Conservation (phyloP, 2,329 filamentous ascomycete genomes). For the Hypoxylon sp. region DNA sequence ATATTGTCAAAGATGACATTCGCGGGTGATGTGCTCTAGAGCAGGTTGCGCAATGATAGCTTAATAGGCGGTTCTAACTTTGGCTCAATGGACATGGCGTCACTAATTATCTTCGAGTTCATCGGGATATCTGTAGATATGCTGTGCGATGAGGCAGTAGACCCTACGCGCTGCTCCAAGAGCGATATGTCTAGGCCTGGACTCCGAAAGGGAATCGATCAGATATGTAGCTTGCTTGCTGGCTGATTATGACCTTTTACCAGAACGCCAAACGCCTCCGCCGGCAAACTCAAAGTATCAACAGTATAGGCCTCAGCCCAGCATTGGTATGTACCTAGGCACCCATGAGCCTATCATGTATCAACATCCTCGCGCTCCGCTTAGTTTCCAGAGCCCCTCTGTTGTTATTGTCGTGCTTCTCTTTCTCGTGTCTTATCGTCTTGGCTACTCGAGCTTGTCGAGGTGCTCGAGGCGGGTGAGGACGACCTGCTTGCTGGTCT, state of each 20-base stretch:
- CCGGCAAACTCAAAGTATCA: constrained; percentile 13
- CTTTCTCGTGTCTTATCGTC: not conserved
- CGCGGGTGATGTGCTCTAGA: not conserved
- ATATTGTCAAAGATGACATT: not conserved
- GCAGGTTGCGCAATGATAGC: not conserved
- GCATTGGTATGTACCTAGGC: constrained; percentile 11
- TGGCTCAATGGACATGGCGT: not conserved
- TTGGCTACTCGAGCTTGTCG: constrained; percentile 85
- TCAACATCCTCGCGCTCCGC: not conserved
- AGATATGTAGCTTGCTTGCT: constrained; percentile 4
- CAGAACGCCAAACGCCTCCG: constrained; percentile 34
- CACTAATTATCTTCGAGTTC: not conserved
- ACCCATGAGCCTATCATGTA: not conserved
- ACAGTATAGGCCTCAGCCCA: not conserved
- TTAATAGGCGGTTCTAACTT: not conserved
- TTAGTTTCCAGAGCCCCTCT: not conserved
- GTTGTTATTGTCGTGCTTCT: not conserved
- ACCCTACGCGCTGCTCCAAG: not conserved
- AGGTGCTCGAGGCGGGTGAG: constrained; percentile 92
- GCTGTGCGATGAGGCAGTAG: not conserved
- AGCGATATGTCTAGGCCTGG: not conserved
- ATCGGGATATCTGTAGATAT: not conserved
- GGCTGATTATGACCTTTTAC: not conserved
- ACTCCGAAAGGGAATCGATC: not conserved
- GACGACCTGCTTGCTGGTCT: constrained; percentile 98